Base-by-base conservation (phyloP, 2,329 filamentous ascomycete species). In the Calonectria pteridis region DNA sequence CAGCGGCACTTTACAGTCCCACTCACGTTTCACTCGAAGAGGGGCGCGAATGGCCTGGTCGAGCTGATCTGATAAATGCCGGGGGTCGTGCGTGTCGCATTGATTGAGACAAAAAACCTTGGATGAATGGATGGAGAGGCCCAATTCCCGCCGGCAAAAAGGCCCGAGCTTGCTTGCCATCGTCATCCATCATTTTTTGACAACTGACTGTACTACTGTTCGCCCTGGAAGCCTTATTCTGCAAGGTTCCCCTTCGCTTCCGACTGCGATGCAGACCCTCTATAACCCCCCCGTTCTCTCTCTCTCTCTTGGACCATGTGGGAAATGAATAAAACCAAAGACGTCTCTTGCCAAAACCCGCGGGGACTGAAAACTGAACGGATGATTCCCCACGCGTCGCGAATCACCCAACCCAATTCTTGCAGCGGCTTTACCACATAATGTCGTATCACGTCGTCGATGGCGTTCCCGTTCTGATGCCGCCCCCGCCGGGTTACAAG, bases 401-500 rank as follows among this genome's bases (percentile, higher is more conserved):
- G 2, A 35, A 40, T 28, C 7, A 18, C 26, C 7, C 55, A 40
- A 37, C 33, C 37, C 33, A 40, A 40, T n/a, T 5, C 35, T 14
- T 28, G 33, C 18, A 26, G 26, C 31, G 35, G 37, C 14, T 62
- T 29, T n/a, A 18, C n/a, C 35, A 23, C 55, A 37, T 28, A 40
- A 62, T 62, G 55, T 40, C 55, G 23, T 40, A 28, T 18, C 16
- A 49, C 14, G 58, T 81, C 6, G 72, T 79, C 9, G 75, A 81
- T 73, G 81, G 82, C 55, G 77, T 80, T 20, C 73, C 69, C 3
- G 79, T 78, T 6, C 35, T 80, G 14, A 59, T 81, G 10, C 65
- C 67, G 40, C 78, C 82, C 9, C 82, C 82, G 0, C 67, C 71
- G 18, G 81, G 77, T 31, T 83, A 83, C 58, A 67, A 74, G 1